Conservation (phyloP, 192 early-diverging fungal genomes). For the Coemansia sp. region DNA sequence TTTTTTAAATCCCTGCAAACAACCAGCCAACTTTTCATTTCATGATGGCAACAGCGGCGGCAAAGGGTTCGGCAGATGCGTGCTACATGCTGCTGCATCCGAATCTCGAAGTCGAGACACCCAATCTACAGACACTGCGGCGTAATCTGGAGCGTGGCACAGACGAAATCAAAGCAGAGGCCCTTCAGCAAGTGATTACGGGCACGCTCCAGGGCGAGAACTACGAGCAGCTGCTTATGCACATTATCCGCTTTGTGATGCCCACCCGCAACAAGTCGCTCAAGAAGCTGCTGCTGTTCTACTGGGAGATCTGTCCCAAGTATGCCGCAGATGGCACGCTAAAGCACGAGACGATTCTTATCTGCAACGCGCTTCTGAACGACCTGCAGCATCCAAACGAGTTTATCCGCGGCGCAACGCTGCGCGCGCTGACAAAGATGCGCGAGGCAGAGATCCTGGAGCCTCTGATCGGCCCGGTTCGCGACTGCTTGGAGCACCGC, state of each 20-base stretch:
- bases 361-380: conserved; percentile 92
- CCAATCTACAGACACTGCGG: conserved; percentile 43
- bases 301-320: conserved; percentile 98
- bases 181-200: conserved; percentile 90
- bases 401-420: conserved; percentile 90
- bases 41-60: conserved; percentile 46
- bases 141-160: conserved; percentile 82
- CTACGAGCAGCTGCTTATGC: conserved; percentile 86
- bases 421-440: conserved; percentile 94
- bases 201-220: conserved; percentile 93
- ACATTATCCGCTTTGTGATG: conserved; percentile 97
- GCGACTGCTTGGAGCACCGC: conserved; percentile 89
- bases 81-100: conserved; percentile 55
- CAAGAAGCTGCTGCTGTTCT: conserved; percentile 95
- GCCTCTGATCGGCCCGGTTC: conserved; percentile 84
- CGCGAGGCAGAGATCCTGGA: conserved; percentile 92
- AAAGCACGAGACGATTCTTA: conserved; percentile 93
- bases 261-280: conserved; percentile 93
- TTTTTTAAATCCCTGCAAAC: background rate
- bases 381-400: conserved; percentile 99
- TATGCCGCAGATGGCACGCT: conserved; percentile 85
- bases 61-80: conserved; percentile 33
- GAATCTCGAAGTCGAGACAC: conserved; percentile 37
- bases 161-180: conserved; percentile 88
- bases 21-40: background rate